These are phyloP conservation scores for Russula abietina DNA, from an alignment of 768 basidiomycete species.

Conservation along the genomic window DNA sequence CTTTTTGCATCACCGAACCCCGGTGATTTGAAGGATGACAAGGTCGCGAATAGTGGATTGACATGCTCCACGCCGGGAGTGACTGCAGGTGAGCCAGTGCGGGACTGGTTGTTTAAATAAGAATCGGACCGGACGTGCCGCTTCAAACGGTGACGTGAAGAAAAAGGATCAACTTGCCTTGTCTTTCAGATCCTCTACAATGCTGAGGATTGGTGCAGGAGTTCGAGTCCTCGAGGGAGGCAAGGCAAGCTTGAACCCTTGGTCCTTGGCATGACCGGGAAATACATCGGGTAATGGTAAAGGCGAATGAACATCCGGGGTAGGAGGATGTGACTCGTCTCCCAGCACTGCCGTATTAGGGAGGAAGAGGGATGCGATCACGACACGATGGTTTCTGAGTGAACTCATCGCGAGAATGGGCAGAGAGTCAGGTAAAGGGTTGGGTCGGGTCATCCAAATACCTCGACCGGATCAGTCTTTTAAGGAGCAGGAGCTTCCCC, in stretches of 20 bases:
- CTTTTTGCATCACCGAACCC: constrained; percentile 17
- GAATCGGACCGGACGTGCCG: constrained; percentile 10
- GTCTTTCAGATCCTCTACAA: constrained; percentile 72
- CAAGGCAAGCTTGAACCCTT: constrained; percentile 21
- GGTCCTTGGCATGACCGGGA: constrained; percentile 12
- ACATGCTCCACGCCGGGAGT: constrained; percentile 39
- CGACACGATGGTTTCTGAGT: constrained; percentile 63
- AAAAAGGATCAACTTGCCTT: constrained; percentile 39
- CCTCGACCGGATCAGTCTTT: constrained; percentile 1
- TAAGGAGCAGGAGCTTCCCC: background rate
- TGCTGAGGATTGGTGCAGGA: constrained; percentile 51
- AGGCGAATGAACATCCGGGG: constrained; percentile 36
- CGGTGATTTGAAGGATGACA: constrained; percentile 26
- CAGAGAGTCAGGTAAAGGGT: background rate
- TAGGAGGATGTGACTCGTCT: constrained; percentile 45
- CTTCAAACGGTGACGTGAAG: background rate
- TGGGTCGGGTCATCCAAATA: background rate
- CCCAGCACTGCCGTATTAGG: constrained; percentile 65
- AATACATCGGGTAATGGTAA: constrained; percentile 22
- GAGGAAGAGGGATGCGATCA: constrained; percentile 82
- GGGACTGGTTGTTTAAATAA: constrained; percentile 31
- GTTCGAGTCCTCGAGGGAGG: constrained; percentile 26
- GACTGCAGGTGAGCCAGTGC: constrained; percentile 38
- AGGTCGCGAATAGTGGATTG: constrained; percentile 51
- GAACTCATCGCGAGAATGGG: constrained; percentile 48